Base-by-base conservation (phyloP, 2,329 filamentous ascomycete genomes). In the Akanthomyces muscarius region DNA sequence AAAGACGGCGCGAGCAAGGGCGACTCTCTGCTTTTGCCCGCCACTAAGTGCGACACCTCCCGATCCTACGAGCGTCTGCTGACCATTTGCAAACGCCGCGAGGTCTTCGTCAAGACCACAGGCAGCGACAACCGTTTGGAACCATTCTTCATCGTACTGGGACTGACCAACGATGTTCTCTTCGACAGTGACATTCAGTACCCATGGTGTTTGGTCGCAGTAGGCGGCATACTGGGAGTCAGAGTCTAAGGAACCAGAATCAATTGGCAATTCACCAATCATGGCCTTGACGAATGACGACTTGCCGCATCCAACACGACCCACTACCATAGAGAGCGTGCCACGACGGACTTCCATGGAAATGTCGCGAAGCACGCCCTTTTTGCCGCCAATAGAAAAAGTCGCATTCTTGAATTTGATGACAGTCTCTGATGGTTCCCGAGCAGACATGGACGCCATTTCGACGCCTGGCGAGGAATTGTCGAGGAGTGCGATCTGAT, bases 1-100 rank as follows among this genome's bases (percentile, higher is more conserved):
- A 63, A 81, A 84, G 0, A 83, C 68, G 1, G 80, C 80, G 18
- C 81, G 73, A 4, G 81, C 81, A 1, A 83, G 68, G 3, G 77
- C 74, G 30, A 79, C 69, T 45, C 78, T 71, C 33, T 78, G 76
- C 47, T 72, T 77, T 61, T 81, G 79, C 1, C 79, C 79, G 42
- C 79, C 79, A 45, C 78, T 80, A 1, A 81, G 65, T 5, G 70
- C 73, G 8, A 78, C 69, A 1, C 79, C 79, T 7, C 73, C 72
- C n/a, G 72, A 75, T 2, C 79, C 78, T 60, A 80, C 72, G 16
- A 73, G 64, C 0, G 76, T 78, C 5, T 71, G 62, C 58, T 75
- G 74, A 8, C 74, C 70, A 38, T 71, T 67, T 6, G 73, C 66
- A 53, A 78, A 68, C 3, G 62, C 59, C 0, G 67, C 51, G 7